Evolutionary conservation across 2,329 filamentous ascomycete genomes (phyloP).

Genomic region (Sporothrix brunneoviolacea): DNA sequence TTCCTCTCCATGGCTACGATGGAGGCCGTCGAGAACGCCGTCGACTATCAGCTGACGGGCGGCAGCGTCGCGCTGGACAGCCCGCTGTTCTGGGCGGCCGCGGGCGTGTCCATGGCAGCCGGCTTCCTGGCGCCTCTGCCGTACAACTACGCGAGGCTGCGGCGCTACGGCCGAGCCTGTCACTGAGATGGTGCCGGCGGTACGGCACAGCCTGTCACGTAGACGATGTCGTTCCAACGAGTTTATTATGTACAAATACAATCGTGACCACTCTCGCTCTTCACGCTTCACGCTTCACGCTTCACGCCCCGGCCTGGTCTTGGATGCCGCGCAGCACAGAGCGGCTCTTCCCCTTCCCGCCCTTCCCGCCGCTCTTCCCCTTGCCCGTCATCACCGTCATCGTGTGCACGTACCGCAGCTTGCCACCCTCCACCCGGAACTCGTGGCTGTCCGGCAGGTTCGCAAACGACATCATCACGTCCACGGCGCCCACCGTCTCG

Average conservation of each 20-base stretch:
- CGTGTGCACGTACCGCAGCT: constrained; percentile 28
- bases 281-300: no score
- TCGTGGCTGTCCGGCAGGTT: constrained; percentile 28
- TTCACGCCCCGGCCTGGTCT: no score
- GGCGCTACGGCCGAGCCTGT: constrained; percentile 42
- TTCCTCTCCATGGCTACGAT: constrained; percentile 53
- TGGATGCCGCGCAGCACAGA: not conserved
- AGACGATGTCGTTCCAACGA: no score
- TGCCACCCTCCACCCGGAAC: constrained; percentile 28
- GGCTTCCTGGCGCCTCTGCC: constrained; percentile 45
- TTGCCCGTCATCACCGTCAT: constrained; percentile 21
- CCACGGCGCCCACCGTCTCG: constrained; percentile 20
- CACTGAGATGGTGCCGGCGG: constrained; percentile 32
- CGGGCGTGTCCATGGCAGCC: constrained; percentile 35
- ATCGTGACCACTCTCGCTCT: no score
- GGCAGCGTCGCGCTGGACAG: constrained; percentile 27
- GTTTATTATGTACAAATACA: no score
- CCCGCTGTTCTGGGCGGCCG: constrained; percentile 46
- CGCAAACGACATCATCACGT: constrained; percentile 26
- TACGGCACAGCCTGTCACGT: no score
- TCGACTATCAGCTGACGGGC: constrained; percentile 50
- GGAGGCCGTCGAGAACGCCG: constrained; percentile 47
- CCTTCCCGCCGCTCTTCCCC: not conserved
- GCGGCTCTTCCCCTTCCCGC: not conserved
- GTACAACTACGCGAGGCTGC: constrained; percentile 45